Conservation (phyloP, 2,329 filamentous ascomycete genomes). For the Fusarium sp. region DNA sequence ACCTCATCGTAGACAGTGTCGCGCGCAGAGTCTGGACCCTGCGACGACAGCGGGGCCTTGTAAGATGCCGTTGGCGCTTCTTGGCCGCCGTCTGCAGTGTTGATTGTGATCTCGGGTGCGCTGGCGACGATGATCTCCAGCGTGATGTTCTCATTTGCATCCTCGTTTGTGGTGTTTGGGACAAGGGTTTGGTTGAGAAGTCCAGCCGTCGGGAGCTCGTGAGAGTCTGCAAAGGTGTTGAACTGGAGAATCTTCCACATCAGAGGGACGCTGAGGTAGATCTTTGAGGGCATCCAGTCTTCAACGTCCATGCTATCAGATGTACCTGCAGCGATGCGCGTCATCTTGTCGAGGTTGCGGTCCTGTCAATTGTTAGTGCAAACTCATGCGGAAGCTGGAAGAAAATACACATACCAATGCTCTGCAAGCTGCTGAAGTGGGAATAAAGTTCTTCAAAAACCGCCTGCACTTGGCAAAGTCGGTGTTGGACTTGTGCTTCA, state of each 20-base stretch:
- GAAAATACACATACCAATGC: conserved; percentile 52
- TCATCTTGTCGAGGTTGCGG: conserved; percentile 58
- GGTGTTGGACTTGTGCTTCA: conserved; percentile 61
- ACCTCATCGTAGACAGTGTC: conserved; percentile 43
- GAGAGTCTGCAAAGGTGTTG: conserved; percentile 51
- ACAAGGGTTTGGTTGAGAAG: conserved; percentile 55
- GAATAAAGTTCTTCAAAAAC: conserved; percentile 59
- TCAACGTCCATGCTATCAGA: conserved; percentile 56
- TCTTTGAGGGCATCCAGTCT: conserved; percentile 62
- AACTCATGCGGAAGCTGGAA: too few species aligned
- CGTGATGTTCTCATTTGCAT: conserved; percentile 49
- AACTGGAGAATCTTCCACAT: conserved; percentile 64
- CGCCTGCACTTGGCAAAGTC: conserved; percentile 61
- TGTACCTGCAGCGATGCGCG: conserved; percentile 58
- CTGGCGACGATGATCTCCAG: conserved; percentile 62
- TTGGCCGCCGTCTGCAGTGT: conserved; percentile 61
- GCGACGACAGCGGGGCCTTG: conserved; percentile 41
- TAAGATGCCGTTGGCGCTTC: conserved; percentile 55
- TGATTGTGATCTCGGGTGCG: conserved; percentile 60
- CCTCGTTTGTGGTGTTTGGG: conserved; percentile 42
- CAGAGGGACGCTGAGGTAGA: conserved; percentile 60
- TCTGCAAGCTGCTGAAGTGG: conserved; percentile 57
- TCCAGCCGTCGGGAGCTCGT: conserved; percentile 48
- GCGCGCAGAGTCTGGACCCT: conserved; percentile 35
- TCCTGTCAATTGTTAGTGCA: conserved; percentile 49